A percentile compares a stretch with the other conserved stretches of the same genome.
Conservation (phyloP, 1,139 yeast species). For the Geotrichum europaeum region DNA sequence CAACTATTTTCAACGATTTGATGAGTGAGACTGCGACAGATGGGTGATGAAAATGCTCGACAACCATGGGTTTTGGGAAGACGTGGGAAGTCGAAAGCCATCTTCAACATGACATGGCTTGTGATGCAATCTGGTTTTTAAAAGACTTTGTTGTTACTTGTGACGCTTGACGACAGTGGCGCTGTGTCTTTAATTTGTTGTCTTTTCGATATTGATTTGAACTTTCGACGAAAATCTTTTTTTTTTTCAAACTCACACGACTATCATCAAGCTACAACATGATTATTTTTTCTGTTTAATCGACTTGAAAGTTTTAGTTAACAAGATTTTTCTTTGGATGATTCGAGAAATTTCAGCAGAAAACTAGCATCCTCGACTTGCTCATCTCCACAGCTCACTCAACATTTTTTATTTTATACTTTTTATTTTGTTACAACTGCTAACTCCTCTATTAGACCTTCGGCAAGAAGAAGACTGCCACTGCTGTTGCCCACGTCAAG, state of each 20-base stretch:
- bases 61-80: neutral
- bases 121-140: neutral
- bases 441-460: slow-evolving; percentile 57
- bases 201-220: neutral
- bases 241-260: neutral
- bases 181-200: neutral
- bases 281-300: slow-evolving; percentile 12
- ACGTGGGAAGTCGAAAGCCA: neutral
- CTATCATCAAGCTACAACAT: neutral
- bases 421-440: neutral
- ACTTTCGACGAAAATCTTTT: neutral
- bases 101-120: neutral
- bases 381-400: neutral
- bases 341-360: neutral
- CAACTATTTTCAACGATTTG: neutral
- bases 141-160: neutral
- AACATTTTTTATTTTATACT: neutral
- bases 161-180: neutral
- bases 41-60: neutral
- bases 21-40: neutral
- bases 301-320: neutral
- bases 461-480: slow-evolving; percentile 99
- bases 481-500: slow-evolving; percentile 99
- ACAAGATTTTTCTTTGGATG: neutral
- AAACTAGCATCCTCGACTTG: neutral